Evolutionary conservation across 2,329 filamentous ascomycete species (phyloP).

Genomic region (Ciborinia camelliae): DNA sequence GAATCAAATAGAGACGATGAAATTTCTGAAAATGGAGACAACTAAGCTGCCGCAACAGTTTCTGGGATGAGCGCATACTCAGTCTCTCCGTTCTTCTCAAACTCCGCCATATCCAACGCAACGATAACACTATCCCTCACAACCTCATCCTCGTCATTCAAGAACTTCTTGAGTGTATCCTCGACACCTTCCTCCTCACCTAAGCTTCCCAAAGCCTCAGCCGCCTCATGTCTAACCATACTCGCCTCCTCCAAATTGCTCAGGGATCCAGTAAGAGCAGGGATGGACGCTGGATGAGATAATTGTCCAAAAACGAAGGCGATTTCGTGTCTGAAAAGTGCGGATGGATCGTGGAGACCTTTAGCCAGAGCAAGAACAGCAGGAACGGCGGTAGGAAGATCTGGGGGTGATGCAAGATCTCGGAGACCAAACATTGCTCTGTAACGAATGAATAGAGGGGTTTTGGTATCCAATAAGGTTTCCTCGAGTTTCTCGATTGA

Average conservation of each 20-base stretch:
- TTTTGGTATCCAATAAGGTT: conserved; percentile 71
- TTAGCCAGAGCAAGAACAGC: conserved; percentile 82
- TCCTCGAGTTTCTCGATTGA: conserved; percentile 73
- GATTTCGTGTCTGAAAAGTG: conserved; percentile 95
- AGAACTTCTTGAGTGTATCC: conserved; percentile 74
- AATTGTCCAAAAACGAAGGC: conserved; percentile 98
- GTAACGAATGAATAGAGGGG: conserved; percentile 88
- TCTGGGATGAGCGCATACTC: conserved; percentile 92
- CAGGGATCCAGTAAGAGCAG: conserved; percentile 74
- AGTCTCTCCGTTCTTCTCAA: conserved; percentile 80
- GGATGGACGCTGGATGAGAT: conserved; percentile 94
- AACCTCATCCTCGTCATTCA: conserved; percentile 87
- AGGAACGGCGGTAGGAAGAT: conserved; percentile 83
- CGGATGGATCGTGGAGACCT: conserved; percentile 81
- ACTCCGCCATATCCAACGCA: conserved; percentile 96
- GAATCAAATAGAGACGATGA: not conserved
- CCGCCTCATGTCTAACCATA: conserved; percentile 97
- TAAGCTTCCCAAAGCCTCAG: conserved; percentile 89
- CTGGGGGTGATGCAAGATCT: conserved; percentile 89
- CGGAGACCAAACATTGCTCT: conserved; percentile 97
- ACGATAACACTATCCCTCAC: conserved; percentile 94
- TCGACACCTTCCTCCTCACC: conserved; percentile 94
- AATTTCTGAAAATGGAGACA: not conserved
- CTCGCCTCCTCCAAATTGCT: conserved; percentile 78
- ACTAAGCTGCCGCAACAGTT: conserved; percentile 28